These are phyloP conservation scores for Eutrema japonicum DNA, from an alignment of 345 rosid genomes.

Conservation along the genomic window DNA sequence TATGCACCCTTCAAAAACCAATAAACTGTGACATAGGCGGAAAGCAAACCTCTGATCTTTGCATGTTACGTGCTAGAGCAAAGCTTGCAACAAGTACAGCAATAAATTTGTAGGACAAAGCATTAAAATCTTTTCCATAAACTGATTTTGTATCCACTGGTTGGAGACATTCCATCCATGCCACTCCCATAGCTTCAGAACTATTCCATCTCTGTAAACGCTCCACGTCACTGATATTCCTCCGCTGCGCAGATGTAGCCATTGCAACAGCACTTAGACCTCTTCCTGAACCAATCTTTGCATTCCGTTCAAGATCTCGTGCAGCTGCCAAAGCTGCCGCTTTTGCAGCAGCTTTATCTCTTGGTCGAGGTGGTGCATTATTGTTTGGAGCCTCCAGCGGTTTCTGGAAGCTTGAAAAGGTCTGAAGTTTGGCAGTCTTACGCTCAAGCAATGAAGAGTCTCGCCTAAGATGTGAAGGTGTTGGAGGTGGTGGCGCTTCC, in stretches of 20 bases:
- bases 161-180: slow-evolving; percentile 99
- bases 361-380: slow-evolving; percentile 68
- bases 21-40: slow-evolving; percentile 26
- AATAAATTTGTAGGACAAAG: slow-evolving; percentile 86
- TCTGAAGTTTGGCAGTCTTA: slow-evolving; percentile 68
- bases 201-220: slow-evolving; percentile 92
- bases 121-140: slow-evolving; percentile 97
- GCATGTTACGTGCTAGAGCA: slow-evolving; percentile 98
- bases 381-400: slow-evolving; percentile 65
- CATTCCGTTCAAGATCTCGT: slow-evolving; percentile 96
- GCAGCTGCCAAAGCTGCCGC: slow-evolving; percentile 99
- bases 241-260: slow-evolving; percentile 99
- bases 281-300: slow-evolving; percentile 99
- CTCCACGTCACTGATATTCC: slow-evolving; percentile 85
- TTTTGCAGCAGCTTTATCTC: slow-evolving; percentile 97
- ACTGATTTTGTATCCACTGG: slow-evolving; percentile 92
- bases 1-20: slow-evolving; percentile 23
- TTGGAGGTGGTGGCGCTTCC: slow-evolving; percentile 70
- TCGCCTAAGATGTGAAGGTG: slow-evolving; percentile 69
- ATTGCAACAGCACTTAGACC: slow-evolving; percentile 99
- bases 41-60: slow-evolving; percentile 87
- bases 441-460: slow-evolving; percentile 89
- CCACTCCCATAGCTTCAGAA: slow-evolving; percentile 97
- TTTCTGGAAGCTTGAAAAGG: slow-evolving; percentile 95
- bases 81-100: slow-evolving; percentile 98